Conservation (phyloP, 129 eudicot genomes). For the Sambucus nigra region DNA sequence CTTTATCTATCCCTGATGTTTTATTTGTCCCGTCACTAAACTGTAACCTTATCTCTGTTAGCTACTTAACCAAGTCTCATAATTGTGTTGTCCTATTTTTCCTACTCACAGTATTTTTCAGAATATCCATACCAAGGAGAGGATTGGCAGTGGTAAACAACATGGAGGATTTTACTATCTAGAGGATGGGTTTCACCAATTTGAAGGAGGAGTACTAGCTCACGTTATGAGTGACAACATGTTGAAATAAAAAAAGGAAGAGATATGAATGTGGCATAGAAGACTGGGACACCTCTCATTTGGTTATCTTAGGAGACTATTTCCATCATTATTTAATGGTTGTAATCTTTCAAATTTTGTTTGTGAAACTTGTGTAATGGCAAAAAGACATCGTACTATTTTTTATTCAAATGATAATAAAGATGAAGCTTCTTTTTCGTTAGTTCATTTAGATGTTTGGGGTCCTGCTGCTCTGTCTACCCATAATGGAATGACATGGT, state of each 20-base stretch:
- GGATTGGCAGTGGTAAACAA: constrained; percentile 5
- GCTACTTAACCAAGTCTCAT: constrained; percentile 1
- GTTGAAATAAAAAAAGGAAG: neutral
- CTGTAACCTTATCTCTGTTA: neutral
- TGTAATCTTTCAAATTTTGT: neutral
- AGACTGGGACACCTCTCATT: constrained; percentile 11
- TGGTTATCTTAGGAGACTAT: neutral
- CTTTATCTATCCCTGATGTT: neutral
- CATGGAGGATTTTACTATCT: constrained; percentile 1
- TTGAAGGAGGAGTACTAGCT: too few relatives aligned
- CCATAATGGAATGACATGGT: neutral
- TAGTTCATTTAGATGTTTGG: constrained; percentile 15
- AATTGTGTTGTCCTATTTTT: neutral
- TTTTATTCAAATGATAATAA: neutral
- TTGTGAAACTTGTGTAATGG: constrained; percentile 8
- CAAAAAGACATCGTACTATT: constrained; percentile 2
- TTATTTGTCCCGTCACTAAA: neutral
- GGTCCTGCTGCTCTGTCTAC: constrained; percentile 1
- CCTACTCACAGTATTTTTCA: constrained; percentile 3
- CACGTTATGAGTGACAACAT: neutral
- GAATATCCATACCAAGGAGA: constrained; percentile 4
- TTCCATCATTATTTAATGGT: neutral
- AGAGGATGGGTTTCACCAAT: neutral
- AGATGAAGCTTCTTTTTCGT: neutral
- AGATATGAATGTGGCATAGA: constrained; percentile 13